Evolutionary conservation across 257 asterid species (phyloP).

Genomic region (Marsdenia floribunda): DNA sequence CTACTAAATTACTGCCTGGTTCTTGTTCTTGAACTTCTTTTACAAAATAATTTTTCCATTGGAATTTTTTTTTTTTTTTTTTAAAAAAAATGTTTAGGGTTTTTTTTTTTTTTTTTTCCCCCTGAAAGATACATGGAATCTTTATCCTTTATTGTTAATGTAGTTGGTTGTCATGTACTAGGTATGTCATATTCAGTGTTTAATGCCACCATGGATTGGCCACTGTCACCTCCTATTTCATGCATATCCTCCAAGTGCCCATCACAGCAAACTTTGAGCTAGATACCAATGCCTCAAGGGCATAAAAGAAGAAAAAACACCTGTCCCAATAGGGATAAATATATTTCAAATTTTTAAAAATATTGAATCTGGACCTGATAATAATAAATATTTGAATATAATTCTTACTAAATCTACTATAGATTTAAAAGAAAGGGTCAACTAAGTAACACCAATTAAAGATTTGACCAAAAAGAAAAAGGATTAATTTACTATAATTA

Average conservation of each 20-base stretch:
- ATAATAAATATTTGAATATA: no score
- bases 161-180: neutral
- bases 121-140: constrained; percentile 1
- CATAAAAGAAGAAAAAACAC: neutral
- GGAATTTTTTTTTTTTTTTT: no score
- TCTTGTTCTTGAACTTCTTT: no score
- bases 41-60: neutral
- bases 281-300: neutral
- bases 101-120: neutral
- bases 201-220: neutral
- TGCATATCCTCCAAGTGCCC: neutral
- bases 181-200: neutral
- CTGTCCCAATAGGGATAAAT: neutral
- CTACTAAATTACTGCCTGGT: no score
- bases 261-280: neutral
- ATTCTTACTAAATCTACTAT: no score
- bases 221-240: neutral
- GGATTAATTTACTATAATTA: no score
- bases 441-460: no score
- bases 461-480: no score
- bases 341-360: no score
- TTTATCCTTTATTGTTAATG: neutral
- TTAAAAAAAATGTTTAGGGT: no score
- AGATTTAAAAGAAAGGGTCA: no score
- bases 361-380: no score